phyloP scores from a whole-genome alignment of 2,329 filamentous ascomycete genomes.

The Colletotrichum sidae region DNA sequence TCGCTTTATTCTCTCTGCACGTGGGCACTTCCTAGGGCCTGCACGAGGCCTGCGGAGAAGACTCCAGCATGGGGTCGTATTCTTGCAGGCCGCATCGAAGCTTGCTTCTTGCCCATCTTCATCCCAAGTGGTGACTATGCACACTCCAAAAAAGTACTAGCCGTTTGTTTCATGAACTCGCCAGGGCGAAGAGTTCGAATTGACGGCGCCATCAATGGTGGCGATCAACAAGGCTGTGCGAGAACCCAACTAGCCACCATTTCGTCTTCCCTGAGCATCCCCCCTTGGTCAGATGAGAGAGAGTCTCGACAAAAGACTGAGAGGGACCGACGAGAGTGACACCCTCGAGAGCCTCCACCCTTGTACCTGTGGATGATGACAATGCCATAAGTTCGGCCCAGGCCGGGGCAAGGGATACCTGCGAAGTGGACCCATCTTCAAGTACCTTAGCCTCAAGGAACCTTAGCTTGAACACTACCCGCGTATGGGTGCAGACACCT shows the following conservation, averaged over 20 bases:
- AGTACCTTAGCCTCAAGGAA: conserved; percentile 2
- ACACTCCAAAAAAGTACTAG: background rate
- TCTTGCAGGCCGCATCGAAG: conserved; percentile 29
- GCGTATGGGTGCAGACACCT: conserved; percentile 14
- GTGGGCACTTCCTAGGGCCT: background rate
- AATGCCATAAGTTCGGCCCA: conserved; percentile 5
- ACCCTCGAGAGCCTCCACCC: conserved; percentile 9
- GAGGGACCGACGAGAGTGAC: conserved; percentile 7
- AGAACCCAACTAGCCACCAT: conserved; percentile 1
- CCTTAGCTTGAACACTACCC: background rate
- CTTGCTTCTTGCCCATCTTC: conserved; percentile 17
- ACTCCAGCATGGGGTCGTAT: conserved; percentile 15
- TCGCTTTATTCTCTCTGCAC: too few relatives aligned
- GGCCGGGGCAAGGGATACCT: conserved; percentile 14
- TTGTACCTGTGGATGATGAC: conserved; percentile 21
- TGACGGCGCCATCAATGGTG: conserved; percentile 32
- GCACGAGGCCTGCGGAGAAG: conserved; percentile 4
- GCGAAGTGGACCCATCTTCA: conserved; percentile 4
- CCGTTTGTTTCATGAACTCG: conserved; percentile 26
- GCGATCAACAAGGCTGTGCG: conserved; percentile 31
- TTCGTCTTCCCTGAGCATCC: background rate
- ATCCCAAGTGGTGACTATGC: conserved; percentile 22
- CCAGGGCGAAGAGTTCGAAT: conserved; percentile 23
- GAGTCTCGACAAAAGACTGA: too few relatives aligned
- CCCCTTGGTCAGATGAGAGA: too few relatives aligned